A percentile compares a stretch with the other conserved stretches of the same genome.
Conservation (phyloP, 2,329 filamentous ascomycete species). For the Penicillium griseofulvum region DNA sequence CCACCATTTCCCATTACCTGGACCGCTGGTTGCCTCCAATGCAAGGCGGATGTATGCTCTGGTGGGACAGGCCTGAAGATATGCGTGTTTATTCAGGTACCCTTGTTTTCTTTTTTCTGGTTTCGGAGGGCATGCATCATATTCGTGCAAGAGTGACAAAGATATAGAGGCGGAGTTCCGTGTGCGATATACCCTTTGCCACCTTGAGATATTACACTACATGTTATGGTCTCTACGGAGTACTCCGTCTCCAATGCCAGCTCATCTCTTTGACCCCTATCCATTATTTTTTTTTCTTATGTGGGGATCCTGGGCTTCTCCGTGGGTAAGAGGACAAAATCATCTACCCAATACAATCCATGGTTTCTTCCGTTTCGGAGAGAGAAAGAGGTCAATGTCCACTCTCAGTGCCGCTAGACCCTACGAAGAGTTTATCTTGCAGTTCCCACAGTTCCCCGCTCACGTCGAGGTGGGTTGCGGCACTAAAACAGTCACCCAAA, state of each 20-base stretch:
- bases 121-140: slow-evolving; percentile 8
- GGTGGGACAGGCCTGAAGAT: background rate
- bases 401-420: background rate
- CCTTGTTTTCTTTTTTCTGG: slow-evolving; percentile 1
- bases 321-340: background rate
- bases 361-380: background rate
- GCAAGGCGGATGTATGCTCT: slow-evolving; percentile 22
- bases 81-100: slow-evolving; percentile 21
- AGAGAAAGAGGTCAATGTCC: background rate
- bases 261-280: background rate
- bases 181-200: background rate
- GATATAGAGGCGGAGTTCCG: background rate
- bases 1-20: slow-evolving; percentile 18
- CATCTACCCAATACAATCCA: background rate
- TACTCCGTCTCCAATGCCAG: background rate
- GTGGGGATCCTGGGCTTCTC: background rate
- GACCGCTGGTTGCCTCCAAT: slow-evolving; percentile 20
- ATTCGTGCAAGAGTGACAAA: background rate
- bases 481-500: background rate
- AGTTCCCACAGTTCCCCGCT: background rate
- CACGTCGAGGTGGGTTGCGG: background rate
- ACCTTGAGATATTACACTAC: background rate
- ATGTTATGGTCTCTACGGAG: background rate
- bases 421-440: background rate
- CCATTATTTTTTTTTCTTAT: background rate